Percentiles rank a stretch among this genome's conserved stretches.
Evolutionary conservation across 2,329 filamentous ascomycete genomes (phyloP).

Genomic region (Aspergillus alliaceus): DNA sequence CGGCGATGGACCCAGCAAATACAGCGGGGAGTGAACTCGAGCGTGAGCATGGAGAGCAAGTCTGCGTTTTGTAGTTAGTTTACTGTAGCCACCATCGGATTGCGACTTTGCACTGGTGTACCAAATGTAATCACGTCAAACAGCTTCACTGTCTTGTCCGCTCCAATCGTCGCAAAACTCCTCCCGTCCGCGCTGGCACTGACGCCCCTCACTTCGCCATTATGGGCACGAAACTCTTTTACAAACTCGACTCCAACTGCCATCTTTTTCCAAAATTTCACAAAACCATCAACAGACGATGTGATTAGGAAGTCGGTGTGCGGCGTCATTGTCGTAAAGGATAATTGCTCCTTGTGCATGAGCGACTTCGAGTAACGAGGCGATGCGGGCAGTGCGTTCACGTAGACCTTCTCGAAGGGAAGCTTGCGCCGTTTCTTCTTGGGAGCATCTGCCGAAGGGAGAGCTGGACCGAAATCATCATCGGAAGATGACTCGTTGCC

Average conservation of each 20-base stretch:
- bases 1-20: conserved; percentile 90
- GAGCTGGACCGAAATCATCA: conserved; percentile 89
- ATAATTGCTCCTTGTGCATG: conserved; percentile 96
- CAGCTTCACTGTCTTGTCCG: conserved; percentile 49
- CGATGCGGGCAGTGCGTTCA: conserved; percentile 81
- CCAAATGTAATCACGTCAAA: conserved; percentile 77
- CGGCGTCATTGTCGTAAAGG: conserved; percentile 84
- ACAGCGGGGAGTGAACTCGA: conserved; percentile 72
- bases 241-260: conserved; percentile 91
- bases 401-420: conserved; percentile 91
- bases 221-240: conserved; percentile 93
- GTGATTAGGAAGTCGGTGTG: conserved; percentile 94
- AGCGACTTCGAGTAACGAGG: conserved; percentile 87
- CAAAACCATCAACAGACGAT: conserved; percentile 87
- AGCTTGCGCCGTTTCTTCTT: conserved; percentile 92
- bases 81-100: neutral
- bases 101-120: conserved; percentile 23
- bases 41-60: conserved; percentile 75
- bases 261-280: conserved; percentile 99
- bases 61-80: conserved; percentile 49
- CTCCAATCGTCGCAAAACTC: conserved; percentile 86
- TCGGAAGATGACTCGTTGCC: conserved; percentile 63
- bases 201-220: conserved; percentile 78
- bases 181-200: conserved; percentile 86
- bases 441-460: conserved; percentile 74